A percentile compares a stretch with the other conserved stretches of the same genome.
phyloP scores from a whole-genome alignment of 768 basidiomycete genomes.

The Mycena rebaudengoi region DNA sequence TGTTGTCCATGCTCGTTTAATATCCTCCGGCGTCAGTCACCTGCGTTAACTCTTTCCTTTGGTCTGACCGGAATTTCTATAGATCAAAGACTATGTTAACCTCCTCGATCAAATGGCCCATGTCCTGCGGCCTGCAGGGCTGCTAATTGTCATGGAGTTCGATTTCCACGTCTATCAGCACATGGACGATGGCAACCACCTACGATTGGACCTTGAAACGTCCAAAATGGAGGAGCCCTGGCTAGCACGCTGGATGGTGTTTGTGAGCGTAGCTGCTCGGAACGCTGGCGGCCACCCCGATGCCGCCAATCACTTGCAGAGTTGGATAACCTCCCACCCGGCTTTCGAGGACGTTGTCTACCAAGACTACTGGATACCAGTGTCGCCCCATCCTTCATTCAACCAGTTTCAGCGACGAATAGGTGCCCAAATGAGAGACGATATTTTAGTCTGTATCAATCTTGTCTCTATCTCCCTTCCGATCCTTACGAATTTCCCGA shows the following conservation, averaged over 20 bases:
- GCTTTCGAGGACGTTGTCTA: constrained; percentile 67
- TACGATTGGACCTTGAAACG: constrained; percentile 51
- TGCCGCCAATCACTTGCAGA: constrained; percentile 62
- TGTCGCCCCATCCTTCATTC: constrained; percentile 60
- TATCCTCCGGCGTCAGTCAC: constrained; percentile 69
- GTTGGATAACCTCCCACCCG: constrained; percentile 63
- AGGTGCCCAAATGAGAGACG: constrained; percentile 61
- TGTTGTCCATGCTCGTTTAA: constrained; percentile 75
- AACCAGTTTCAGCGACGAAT: constrained; percentile 47
- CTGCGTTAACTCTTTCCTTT: constrained; percentile 21
- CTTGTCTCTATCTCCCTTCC: not conserved
- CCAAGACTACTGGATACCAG: constrained; percentile 70
- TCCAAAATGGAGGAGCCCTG: constrained; percentile 60
- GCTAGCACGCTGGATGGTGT: constrained; percentile 69
- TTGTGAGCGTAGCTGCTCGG: constrained; percentile 60
- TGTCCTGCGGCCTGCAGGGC: constrained; percentile 74
- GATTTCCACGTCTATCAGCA: constrained; percentile 72
- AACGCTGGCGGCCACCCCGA: constrained; percentile 69
- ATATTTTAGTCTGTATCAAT: constrained; percentile 57
- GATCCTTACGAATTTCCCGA: constrained; percentile 3
- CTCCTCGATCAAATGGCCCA: constrained; percentile 74
- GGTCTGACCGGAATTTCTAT: constrained; percentile 17
- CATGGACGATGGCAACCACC: constrained; percentile 60
- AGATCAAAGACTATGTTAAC: constrained; percentile 74
- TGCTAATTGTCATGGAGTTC: constrained; percentile 73